Conservation (phyloP, 2,329 filamentous ascomycete genomes). For the Metarhizium guizhouense region DNA sequence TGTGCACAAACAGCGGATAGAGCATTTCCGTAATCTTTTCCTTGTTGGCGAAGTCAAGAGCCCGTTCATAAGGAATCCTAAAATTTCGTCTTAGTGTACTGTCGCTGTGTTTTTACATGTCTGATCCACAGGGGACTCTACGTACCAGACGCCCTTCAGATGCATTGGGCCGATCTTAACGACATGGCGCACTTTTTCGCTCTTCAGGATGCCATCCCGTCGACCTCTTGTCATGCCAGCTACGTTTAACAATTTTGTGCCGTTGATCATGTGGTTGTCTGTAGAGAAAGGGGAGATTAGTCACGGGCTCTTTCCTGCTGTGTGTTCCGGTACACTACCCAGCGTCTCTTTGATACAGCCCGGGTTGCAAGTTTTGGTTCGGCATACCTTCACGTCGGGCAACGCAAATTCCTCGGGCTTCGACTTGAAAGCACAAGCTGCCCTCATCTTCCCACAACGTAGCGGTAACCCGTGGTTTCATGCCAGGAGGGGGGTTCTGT, state of each 20-base stretch:
- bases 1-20: constrained; percentile 95
- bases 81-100: constrained; percentile 16
- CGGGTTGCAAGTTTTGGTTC: constrained; percentile 3
- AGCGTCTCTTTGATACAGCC: neutral
- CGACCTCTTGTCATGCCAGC: constrained; percentile 96
- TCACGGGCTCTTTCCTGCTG: too few species aligned
- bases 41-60: constrained; percentile 98
- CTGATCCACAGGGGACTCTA: constrained; percentile 14
- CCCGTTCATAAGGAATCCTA: constrained; percentile 96
- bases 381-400: constrained; percentile 80
- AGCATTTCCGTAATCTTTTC: constrained; percentile 96
- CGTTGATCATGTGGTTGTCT: constrained; percentile 99
- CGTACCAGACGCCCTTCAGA: constrained; percentile 92
- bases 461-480: constrained; percentile 93
- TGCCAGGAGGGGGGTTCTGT: constrained; percentile 82
- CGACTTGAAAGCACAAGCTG: constrained; percentile 94
- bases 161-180: constrained; percentile 99
- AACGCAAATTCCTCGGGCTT: constrained; percentile 92
- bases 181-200: constrained; percentile 91
- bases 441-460: constrained; percentile 98
- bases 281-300: neutral
- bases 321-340: too few species aligned
- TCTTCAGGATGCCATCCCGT: constrained; percentile 93
- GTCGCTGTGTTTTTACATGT: constrained; percentile 4
- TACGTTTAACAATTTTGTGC: constrained; percentile 92